Evolutionary conservation across 192 early-diverging fungal genomes (phyloP), one percentile per base, ranked within the genome.

Genomic region (Coemansia sp.): DNA sequence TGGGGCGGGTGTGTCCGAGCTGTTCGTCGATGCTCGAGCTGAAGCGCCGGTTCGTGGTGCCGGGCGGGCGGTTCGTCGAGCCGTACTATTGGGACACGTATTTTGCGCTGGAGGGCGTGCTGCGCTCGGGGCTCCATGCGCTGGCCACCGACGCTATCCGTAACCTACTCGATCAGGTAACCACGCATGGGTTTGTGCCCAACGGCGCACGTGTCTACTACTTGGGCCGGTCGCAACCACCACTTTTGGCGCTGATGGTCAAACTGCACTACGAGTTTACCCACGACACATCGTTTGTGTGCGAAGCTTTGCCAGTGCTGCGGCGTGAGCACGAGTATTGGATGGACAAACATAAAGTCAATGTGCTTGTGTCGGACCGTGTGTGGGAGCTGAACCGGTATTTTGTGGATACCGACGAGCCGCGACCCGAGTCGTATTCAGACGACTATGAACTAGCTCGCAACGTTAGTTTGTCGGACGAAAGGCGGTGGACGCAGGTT

Each of bases 181-280:
- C 87, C 12, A 47, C 57, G 7, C 83, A 84, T 59, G 89, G 89
- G 3, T 91, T 91, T 77, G 76, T 91, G 21, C 90, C 90, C 8
- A 92, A 92, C 55, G 90, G 90, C 9, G 87, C 89, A 4, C 84
- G 90, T 17, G 76, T 87, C 38, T 92, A 92, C 68, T 92, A 90
- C 63, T 62, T 90, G 59, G 85, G 88, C 59, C 77, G 90, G 55
- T 92, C 90, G 5, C 89, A 90, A 59, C 88, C 90, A n/a, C 90
- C 90, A 7, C 55, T 92, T 49, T 66, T 92, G 24, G 67, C 82
- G 14, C 84, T 88, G 50, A 92, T 92, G 89, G 87, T 89, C 17
- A 71, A 82, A 47, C 55, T 86, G 19, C 89, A 87, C 62, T 76
- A 82, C 54, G 66, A 83, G 56, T 54, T 70, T 6, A 88, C 87